Evolutionary conservation across 148 eudicot species (phyloP).

Genomic region (Camellia sinensis): DNA sequence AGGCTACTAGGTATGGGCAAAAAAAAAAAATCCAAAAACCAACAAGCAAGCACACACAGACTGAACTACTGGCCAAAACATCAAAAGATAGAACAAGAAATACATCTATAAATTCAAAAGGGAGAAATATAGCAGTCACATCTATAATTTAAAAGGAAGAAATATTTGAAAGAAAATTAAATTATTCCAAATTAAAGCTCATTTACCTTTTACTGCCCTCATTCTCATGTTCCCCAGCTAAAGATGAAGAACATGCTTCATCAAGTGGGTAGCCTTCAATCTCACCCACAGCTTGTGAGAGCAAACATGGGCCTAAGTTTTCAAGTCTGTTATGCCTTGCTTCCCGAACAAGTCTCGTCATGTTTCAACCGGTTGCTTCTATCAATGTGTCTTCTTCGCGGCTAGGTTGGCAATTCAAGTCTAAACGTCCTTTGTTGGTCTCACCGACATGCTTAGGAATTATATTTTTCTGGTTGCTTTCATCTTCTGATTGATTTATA

Average conservation of each 20-base stretch:
- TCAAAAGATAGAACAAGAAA: not conserved
- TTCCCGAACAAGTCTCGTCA: conserved; percentile 34
- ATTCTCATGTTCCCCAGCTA: not conserved
- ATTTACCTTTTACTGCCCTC: conserved; percentile 5
- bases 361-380: conserved; percentile 29
- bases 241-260: not conserved
- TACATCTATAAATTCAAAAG: not conserved
- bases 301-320: conserved; percentile 23
- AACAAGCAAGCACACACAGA: too few relatives aligned
- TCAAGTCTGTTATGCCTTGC: conserved; percentile 33
- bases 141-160: not conserved
- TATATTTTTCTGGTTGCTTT: conserved; percentile 11
- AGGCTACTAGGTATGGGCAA: too few relatives aligned
- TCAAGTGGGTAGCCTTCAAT: conserved; percentile 2
- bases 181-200: not conserved
- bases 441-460: conserved; percentile 19
- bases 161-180: not conserved
- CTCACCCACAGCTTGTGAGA: conserved; percentile 13
- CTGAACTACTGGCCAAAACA: not conserved
- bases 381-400: conserved; percentile 52
- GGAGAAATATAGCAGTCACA: not conserved
- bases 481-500: conserved; percentile 31
- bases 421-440: conserved; percentile 47
- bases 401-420: conserved; percentile 69
- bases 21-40: too few relatives aligned